These are phyloP conservation scores for Xylaria digitata DNA, from an alignment of 2,329 filamentous ascomycete genomes.

Conservation along the genomic window DNA sequence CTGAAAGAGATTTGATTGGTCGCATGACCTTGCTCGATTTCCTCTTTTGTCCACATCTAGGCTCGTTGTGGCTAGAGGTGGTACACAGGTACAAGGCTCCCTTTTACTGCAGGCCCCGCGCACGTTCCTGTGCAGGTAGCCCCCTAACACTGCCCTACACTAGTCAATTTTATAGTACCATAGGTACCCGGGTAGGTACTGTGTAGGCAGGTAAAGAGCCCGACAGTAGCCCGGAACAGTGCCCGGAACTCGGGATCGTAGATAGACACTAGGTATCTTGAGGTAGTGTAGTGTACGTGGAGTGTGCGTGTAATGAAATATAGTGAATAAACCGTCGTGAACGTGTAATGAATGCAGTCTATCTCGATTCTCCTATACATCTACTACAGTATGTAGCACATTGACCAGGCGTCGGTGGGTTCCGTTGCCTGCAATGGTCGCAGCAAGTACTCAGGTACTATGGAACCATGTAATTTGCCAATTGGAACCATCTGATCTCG, in stretches of 20 bases:
- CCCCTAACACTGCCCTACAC: not conserved
- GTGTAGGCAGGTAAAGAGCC: not conserved
- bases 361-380: too few relatives aligned
- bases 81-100: conserved; percentile 8
- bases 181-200: not conserved
- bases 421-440: conserved; percentile 13
- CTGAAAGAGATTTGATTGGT: conserved; percentile 27
- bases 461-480: conserved; percentile 28
- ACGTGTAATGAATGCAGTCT: too few relatives aligned
- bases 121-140: not conserved
- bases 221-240: too few relatives aligned
- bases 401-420: conserved; percentile 29
- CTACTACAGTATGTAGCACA: too few relatives aligned
- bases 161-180: too few relatives aligned
- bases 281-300: too few relatives aligned
- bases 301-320: too few relatives aligned
- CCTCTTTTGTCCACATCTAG: conserved; percentile 31
- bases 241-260: too few relatives aligned
- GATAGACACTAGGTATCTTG: too few relatives aligned
- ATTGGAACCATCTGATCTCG: conserved; percentile 34
- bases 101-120: not conserved
- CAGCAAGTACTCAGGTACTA: not conserved
- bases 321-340: too few relatives aligned
- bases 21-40: conserved; percentile 35
- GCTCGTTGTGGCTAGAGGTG: conserved; percentile 30